Evolutionary conservation across 768 basidiomycete species (phyloP), one percentile per base, ranked within the genome.

Genomic region (Boletus sp.): DNA sequence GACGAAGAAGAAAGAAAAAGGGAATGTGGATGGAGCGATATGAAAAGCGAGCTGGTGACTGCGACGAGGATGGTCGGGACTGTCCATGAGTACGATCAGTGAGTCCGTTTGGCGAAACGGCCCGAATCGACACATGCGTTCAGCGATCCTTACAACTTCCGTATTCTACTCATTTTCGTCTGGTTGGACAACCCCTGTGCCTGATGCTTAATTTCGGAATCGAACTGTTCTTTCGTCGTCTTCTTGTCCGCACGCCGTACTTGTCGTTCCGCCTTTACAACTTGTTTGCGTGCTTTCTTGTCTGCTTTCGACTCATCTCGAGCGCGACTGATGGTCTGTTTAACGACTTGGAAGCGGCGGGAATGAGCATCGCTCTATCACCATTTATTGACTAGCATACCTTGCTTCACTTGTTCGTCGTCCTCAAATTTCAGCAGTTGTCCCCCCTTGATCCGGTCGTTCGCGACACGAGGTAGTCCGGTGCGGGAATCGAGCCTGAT

Each of bases 231-330:
- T 60, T 83, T 85, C 29, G 71, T 84, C 5, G 73, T 72, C 65
- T 87, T 91, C 72, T 92, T 93, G 57, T 87, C 83, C 14, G 70
- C 73, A 50, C 90, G 78, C 37, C 90, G 82, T 24, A 70, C 67
- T 66, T 87, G 87, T 47, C 85, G 80, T 51, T 85, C 85, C 2
- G 73, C 77, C 67, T 89, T 93, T 6, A 87, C 79, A 3, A 82
- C 84, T 28, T 81, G 76, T 69, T 93, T 93, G 30, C 90, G 80
- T 0, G 80, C 78, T 64, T 80, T 89, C 70, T 86, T 93, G 49
- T 83, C 87, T 58, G 89, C 89, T 58, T 80, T 80, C 1, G 85
- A 80, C 72, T 99, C 97, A 58, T 85, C 78, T 53, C 87, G 86
- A 0, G 87, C 77, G 35, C 97, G 83, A 10, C 81, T 75, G 54